Percentiles rank a stretch among this genome's conserved stretches.
phyloP scores from a whole-genome alignment of 768 basidiomycete genomes.

The Chalciporus piperatus region DNA sequence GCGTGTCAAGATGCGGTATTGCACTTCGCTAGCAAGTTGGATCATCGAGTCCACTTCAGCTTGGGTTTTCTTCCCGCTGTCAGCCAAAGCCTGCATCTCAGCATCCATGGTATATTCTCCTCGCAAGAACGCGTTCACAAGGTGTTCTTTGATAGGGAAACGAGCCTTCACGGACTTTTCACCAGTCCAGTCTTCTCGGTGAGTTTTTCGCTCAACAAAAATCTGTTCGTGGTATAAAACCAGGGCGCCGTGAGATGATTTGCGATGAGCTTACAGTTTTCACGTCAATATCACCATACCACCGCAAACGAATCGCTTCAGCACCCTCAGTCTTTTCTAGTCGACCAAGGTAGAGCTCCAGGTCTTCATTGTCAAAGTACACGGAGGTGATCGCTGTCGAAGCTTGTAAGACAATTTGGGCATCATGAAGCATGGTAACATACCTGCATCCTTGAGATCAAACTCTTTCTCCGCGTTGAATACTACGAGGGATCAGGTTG shows the following conservation, averaged over 20 bases:
- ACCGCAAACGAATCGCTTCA: slow-evolving; percentile 91
- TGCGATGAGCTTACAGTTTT: slow-evolving; percentile 60
- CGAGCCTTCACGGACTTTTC: slow-evolving; percentile 98
- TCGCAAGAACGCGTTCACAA: slow-evolving; percentile 85
- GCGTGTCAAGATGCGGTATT: slow-evolving; percentile 83
- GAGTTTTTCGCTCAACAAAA: slow-evolving; percentile 86
- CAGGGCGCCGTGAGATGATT: not conserved
- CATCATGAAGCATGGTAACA: slow-evolving; percentile 3
- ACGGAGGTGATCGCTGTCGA: slow-evolving; percentile 87
- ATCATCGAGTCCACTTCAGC: slow-evolving; percentile 92
- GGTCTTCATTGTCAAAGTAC: slow-evolving; percentile 94
- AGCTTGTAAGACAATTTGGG: slow-evolving; percentile 2
- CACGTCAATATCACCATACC: slow-evolving; percentile 89
- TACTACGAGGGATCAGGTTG: slow-evolving; percentile 45
- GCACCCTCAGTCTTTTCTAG: slow-evolving; percentile 99
- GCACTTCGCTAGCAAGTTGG: slow-evolving; percentile 95
- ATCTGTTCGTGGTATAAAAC: slow-evolving; percentile 44
- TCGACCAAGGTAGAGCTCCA: slow-evolving; percentile 94
- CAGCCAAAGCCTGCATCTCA: slow-evolving; percentile 83
- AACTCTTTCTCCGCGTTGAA: slow-evolving; percentile 95
- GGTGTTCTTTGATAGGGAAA: slow-evolving; percentile 91
- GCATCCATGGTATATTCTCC: slow-evolving; percentile 93
- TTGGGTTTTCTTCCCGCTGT: slow-evolving; percentile 90
- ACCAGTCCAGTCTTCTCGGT: slow-evolving; percentile 99
- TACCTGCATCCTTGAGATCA: slow-evolving; percentile 78